phyloP scores from a whole-genome alignment of 306 rosid genomes.

The Lathyrus sativus region DNA sequence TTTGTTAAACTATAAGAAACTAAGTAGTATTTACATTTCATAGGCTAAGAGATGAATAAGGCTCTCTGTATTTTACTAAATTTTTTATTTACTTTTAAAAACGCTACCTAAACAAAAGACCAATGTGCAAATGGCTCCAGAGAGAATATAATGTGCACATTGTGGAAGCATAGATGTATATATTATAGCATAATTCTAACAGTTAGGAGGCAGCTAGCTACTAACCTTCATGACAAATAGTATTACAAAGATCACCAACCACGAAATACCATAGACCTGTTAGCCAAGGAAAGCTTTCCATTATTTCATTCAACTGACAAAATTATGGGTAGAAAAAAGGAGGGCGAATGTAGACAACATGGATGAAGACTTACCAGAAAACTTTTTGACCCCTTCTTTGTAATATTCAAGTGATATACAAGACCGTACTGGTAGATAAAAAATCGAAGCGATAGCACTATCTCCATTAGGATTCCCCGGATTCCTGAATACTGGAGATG shows the following conservation, averaged over 20 bases:
- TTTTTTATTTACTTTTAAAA: too few relatives aligned
- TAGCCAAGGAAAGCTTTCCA: conserved; percentile 31
- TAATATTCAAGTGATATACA: conserved; percentile 51
- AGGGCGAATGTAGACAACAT: neutral
- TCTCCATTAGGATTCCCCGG: conserved; percentile 50
- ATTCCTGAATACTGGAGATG: conserved; percentile 53
- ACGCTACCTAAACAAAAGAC: conserved; percentile 9
- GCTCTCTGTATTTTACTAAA: neutral
- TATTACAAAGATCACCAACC: conserved; percentile 89
- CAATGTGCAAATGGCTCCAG: neutral
- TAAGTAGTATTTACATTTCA: neutral
- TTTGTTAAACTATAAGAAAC: conserved; percentile 25
- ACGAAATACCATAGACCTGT: conserved; percentile 94
- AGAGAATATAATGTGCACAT: conserved; percentile 13
- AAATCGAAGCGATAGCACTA: conserved; percentile 50
- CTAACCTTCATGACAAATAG: conserved; percentile 97
- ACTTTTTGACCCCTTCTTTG: conserved; percentile 44
- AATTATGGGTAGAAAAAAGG: neutral
- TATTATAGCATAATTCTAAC: conserved; percentile 4
- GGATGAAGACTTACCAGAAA: conserved; percentile 46
- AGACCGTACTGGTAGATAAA: conserved; percentile 57
- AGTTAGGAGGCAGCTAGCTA: conserved; percentile 30
- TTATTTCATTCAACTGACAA: conserved; percentile 30
- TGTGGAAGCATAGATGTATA: neutral
- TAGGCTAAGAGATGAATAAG: conserved; percentile 13